Percentiles rank a stretch among this genome's conserved stretches.
Evolutionary conservation across 768 basidiomycete genomes (phyloP).

Genomic region (Lepiota brunneoincarnata): DNA sequence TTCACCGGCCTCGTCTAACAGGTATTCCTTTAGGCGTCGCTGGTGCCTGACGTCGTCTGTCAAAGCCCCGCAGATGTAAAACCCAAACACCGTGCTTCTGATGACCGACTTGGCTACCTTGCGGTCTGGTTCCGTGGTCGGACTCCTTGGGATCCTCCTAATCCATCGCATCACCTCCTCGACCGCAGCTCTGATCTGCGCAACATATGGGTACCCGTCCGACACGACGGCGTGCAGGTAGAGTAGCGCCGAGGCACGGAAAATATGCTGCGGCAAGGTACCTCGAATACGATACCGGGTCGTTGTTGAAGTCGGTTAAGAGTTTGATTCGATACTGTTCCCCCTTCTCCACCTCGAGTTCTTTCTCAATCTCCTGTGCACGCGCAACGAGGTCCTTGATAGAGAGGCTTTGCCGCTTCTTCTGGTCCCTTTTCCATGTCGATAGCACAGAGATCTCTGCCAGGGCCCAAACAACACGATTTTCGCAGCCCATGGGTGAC

Average conservation of each 20-base stretch:
- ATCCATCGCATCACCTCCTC: constrained; percentile 51
- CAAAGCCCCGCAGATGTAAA: constrained; percentile 71
- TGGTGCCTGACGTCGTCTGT: constrained; percentile 49
- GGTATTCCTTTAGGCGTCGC: constrained; percentile 36
- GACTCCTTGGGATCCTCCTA: constrained; percentile 29
- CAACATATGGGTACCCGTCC: constrained; percentile 63
- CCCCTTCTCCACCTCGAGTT: constrained; percentile 20
- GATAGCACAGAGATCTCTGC: constrained; percentile 70
- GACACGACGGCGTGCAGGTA: constrained; percentile 79
- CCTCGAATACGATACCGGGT: constrained; percentile 34
- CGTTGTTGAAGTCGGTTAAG: constrained; percentile 18
- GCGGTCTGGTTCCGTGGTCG: constrained; percentile 18
- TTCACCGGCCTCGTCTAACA: constrained; percentile 48
- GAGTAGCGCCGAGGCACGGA: constrained; percentile 71
- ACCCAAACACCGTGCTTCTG: constrained; percentile 75
- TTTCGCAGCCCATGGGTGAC: constrained; percentile 83
- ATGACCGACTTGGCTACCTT: constrained; percentile 53
- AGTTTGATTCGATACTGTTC: constrained; percentile 16
- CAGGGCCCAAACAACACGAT: constrained; percentile 73
- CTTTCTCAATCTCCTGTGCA: constrained; percentile 49
- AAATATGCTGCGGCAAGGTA: constrained; percentile 54
- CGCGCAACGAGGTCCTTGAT: constrained; percentile 55
- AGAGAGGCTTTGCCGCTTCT: constrained; percentile 45
- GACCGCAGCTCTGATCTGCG: constrained; percentile 58
- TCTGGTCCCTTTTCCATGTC: constrained; percentile 56